Evolutionary conservation across 352 stramenopile genomes (phyloP), one percentile per base, ranked within the genome.

Genomic region (Globisporangium acanthophoron): DNA sequence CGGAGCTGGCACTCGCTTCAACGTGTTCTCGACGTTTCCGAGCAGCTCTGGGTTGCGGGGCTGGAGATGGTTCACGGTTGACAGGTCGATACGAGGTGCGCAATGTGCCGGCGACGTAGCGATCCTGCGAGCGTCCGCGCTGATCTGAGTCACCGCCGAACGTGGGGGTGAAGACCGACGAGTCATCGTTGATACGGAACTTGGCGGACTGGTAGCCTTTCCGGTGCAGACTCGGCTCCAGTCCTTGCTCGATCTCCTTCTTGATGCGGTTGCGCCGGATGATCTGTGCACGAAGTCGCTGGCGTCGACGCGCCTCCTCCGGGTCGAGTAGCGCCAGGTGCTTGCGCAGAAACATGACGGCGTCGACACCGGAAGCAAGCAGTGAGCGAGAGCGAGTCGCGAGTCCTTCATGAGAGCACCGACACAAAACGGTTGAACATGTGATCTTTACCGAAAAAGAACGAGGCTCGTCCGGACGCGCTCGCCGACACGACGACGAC

Each of bases 211-310:
- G 46, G 3, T 67, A 67, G 7, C 64, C 64, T 21, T 54, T 18
- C 27, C 70, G 67, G 13, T 66, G 59, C 21, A 54, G 65, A 54
- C 73, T 62, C 16, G 67, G 71, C 9, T 73, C 66, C 1, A 85
- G 62, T 18, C 73, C 77, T 50, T 78, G 70, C 3, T 57, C 69
- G 54, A 85, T 60, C 60, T 89, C 79, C 3, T 59, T 58, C 40
- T 81, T 77, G 71, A 87, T 86, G 15, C 79, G 76, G 27, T 87
- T 89, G 15, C 79, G 69, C 1, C 77, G 69, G 6, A 86, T 64
- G 60, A 89, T 87, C 16, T 67, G 68, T 35, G 76, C 79, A 9
- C 79, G 79, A 27, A 80, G 57, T 6, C 68, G 56, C 12, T 73
- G 71, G 16, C 71, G 67, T 18, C 71, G 71, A 39, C 59, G 58